phyloP scores from a whole-genome alignment of 2,329 filamentous ascomycete genomes.

The Ophioceras dolichostomum region DNA sequence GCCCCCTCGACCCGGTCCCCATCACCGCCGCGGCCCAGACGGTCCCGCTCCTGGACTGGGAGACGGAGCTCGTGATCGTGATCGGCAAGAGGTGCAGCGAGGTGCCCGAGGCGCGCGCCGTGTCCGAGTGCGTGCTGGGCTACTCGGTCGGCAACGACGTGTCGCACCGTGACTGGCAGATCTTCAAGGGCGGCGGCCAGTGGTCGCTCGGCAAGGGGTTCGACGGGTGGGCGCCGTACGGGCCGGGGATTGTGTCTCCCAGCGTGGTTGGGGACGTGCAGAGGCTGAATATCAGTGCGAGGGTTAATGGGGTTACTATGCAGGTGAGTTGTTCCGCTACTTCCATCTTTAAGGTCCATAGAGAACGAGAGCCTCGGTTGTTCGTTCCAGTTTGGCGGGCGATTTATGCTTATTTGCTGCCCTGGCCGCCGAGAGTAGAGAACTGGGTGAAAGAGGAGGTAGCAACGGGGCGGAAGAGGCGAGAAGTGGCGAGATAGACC shows the following conservation, averaged over 20 bases:
- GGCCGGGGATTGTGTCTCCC: conserved; percentile 55
- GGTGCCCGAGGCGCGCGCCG: conserved; percentile 50
- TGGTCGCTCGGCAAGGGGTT: conserved; percentile 65
- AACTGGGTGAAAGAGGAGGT: too few species aligned
- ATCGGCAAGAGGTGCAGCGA: conserved; percentile 57
- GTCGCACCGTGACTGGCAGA: conserved; percentile 68
- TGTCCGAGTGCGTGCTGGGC: conserved; percentile 63
- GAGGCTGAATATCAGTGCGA: conserved; percentile 40
- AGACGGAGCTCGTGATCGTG: conserved; percentile 64
- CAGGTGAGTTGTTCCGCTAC: too few species aligned
- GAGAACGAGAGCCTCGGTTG: too few species aligned
- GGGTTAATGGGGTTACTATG: conserved; percentile 40
- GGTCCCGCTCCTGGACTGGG: conserved; percentile 59
- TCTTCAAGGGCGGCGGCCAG: conserved; percentile 60
- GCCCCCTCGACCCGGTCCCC: conserved; percentile 54
- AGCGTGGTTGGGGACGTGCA: conserved; percentile 45
- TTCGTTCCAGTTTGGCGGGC: too few species aligned
- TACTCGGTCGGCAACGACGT: conserved; percentile 70
- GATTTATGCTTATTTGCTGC: too few species aligned
- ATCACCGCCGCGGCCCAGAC: conserved; percentile 54
- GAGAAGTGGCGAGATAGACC: too few species aligned
- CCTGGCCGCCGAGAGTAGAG: too few species aligned
- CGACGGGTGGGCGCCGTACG: conserved; percentile 63
- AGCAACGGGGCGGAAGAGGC: too few species aligned
- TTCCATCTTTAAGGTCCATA: too few species aligned